Conservation (phyloP, 2,329 filamentous ascomycete genomes). For the Penicillium sp. region DNA sequence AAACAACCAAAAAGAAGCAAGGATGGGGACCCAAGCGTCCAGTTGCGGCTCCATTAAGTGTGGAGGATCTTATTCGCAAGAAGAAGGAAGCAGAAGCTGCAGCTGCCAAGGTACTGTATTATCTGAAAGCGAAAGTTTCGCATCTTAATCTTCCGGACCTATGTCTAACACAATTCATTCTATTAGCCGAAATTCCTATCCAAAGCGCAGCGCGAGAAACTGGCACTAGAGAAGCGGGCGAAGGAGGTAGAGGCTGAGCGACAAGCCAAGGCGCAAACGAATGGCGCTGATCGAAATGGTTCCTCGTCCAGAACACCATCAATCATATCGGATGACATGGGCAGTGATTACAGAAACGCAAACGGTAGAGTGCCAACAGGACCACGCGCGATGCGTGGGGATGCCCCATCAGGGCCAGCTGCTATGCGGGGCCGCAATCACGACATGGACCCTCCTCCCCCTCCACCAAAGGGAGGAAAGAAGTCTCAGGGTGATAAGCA, state of each 20-base stretch:
- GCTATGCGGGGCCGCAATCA: conserved; percentile 47
- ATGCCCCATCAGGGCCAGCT: conserved; percentile 51
- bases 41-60: conserved; percentile 62
- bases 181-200: conserved; percentile 75
- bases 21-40: conserved; percentile 52
- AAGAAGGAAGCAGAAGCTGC: conserved; percentile 84
- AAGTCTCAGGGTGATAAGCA: conserved; percentile 44
- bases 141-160: not conserved
- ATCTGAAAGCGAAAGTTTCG: conserved; percentile 2
- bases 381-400: conserved; percentile 65
- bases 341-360: conserved; percentile 2
- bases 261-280: conserved; percentile 44
- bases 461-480: conserved; percentile 28
- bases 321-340: conserved; percentile 24
- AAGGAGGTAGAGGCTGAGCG: conserved; percentile 68
- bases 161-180: conserved; percentile 14
- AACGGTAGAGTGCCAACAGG: conserved; percentile 58
- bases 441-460: conserved; percentile 55
- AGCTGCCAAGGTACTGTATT: conserved; percentile 64
- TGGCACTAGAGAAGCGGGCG: conserved; percentile 74
- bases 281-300: conserved; percentile 28
- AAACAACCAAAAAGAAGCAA: conserved; percentile 49
- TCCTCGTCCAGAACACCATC: conserved; percentile 13
- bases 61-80: conserved; percentile 80
- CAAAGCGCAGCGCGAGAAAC: conserved; percentile 75